Percentiles rank a stretch among this genome's conserved stretches.
These are phyloP conservation scores for Tetracladium maxilliforme DNA, from an alignment of 2,329 filamentous ascomycete species.

Conservation along the genomic window DNA sequence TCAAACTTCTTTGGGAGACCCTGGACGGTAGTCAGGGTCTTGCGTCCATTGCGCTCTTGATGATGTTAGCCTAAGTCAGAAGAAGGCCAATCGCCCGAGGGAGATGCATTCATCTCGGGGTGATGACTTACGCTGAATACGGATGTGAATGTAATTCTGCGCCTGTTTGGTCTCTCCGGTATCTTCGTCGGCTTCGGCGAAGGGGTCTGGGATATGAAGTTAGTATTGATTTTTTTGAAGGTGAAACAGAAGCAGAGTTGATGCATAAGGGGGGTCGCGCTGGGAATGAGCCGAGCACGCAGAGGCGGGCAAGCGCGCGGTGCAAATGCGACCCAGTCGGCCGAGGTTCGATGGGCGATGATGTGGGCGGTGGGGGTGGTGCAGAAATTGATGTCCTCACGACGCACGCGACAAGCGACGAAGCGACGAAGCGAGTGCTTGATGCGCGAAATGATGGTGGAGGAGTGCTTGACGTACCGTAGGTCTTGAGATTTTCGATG, in stretches of 20 bases:
- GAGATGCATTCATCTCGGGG: neutral
- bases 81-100: neutral
- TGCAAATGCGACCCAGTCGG: too few species aligned
- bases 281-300: too few species aligned
- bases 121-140: conserved; percentile 78
- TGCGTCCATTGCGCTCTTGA: conserved; percentile 98
- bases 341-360: too few species aligned
- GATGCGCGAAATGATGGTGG: neutral
- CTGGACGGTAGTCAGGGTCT: conserved; percentile 99
- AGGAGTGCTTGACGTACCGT: conserved; percentile 51
- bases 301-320: too few species aligned
- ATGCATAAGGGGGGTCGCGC: too few species aligned
- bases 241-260: too few species aligned
- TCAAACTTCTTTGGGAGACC: conserved; percentile 98
- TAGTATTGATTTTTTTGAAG: too few species aligned
- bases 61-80: conserved; percentile 1
- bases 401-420: neutral
- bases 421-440: neutral
- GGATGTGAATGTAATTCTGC: conserved; percentile 98
- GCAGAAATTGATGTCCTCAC: too few species aligned
- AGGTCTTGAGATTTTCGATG: conserved; percentile 97
- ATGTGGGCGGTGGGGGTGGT: too few species aligned
- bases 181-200: conserved; percentile 99
- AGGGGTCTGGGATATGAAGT: too few species aligned
- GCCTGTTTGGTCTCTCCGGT: conserved; percentile 89